These are phyloP conservation scores for Candida taoyuanica DNA, from an alignment of 805 yeast species.

Conservation along the genomic window DNA sequence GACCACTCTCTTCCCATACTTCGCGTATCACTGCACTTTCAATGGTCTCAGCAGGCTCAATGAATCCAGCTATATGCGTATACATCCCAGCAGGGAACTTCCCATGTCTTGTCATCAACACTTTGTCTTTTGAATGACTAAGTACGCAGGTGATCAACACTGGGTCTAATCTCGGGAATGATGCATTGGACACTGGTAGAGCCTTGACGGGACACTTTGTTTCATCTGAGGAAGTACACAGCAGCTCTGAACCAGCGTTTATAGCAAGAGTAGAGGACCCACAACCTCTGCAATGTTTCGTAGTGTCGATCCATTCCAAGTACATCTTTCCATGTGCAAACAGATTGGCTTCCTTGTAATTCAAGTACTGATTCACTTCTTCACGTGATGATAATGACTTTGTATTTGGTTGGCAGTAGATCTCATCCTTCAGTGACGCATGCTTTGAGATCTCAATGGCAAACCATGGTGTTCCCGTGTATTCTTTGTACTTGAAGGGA, in stretches of 20 bases:
- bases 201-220: slow-evolving; percentile 22
- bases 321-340: slow-evolving; percentile 81
- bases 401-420: slow-evolving; percentile 5
- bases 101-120: slow-evolving; percentile 64
- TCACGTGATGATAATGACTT: slow-evolving; percentile 20
- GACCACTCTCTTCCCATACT: slow-evolving; percentile 94
- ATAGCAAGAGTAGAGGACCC: slow-evolving; percentile 60
- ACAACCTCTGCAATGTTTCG: slow-evolving; percentile 82
- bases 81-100: slow-evolving; percentile 55
- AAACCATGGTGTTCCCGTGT: slow-evolving; percentile 59
- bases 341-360: slow-evolving; percentile 51
- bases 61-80: slow-evolving; percentile 89
- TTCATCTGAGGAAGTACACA: slow-evolving; percentile 31
- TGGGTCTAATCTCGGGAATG: slow-evolving; percentile 92
- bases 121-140: slow-evolving; percentile 52
- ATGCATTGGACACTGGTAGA: slow-evolving; percentile 61
- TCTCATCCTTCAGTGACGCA: slow-evolving; percentile 10
- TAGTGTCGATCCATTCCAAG: slow-evolving; percentile 77
- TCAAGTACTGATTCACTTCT: slow-evolving; percentile 20
- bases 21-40: slow-evolving; percentile 86
- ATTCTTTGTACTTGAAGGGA: slow-evolving; percentile 41
- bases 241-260: slow-evolving; percentile 62
- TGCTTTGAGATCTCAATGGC: slow-evolving; percentile 51
- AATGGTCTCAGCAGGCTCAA: slow-evolving; percentile 92
- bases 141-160: slow-evolving; percentile 79